A percentile compares a stretch with the other conserved stretches of the same genome.
Conservation (phyloP, 768 basidiomycete genomes). For the Guyanaporus albipodus region DNA sequence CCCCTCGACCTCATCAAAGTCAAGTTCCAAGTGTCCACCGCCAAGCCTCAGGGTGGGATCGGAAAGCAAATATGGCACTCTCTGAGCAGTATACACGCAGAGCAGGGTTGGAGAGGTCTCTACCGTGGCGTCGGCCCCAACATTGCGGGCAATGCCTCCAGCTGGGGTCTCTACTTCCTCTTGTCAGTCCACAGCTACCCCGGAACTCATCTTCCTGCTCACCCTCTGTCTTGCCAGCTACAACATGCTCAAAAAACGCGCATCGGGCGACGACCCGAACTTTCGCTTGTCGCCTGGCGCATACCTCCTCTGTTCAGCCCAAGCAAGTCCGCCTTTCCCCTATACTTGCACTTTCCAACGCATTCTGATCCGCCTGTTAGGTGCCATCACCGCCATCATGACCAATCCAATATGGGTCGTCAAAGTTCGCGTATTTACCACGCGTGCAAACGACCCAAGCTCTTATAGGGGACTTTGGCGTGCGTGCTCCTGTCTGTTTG, state of each 20-base stretch:
- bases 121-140: constrained; percentile 91
- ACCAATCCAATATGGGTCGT: constrained; percentile 99
- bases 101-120: constrained; percentile 78
- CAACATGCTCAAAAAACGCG: constrained; percentile 85
- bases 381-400: constrained; percentile 87
- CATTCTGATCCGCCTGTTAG: constrained; percentile 39
- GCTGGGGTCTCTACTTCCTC: constrained; percentile 97
- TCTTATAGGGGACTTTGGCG: constrained; percentile 81
- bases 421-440: constrained; percentile 95
- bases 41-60: constrained; percentile 53
- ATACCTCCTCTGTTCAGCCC: constrained; percentile 85
- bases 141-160: constrained; percentile 90
- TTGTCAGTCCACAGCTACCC: constrained; percentile 55
- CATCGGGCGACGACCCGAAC: constrained; percentile 61
- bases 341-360: constrained; percentile 5
- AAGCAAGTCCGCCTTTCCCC: constrained; percentile 79
- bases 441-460: constrained; percentile 55
- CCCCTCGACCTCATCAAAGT: constrained; percentile 95
- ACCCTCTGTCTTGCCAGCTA: constrained; percentile 51
- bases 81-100: constrained; percentile 64
- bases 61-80: constrained; percentile 76
- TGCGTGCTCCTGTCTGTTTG: constrained; percentile 27
- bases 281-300: constrained; percentile 68
- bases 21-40: constrained; percentile 84
- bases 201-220: constrained; percentile 3